phyloP scores from a whole-genome alignment of 495 filamentous ascomycete genomes.

The Trichoderma reesei region DNA sequence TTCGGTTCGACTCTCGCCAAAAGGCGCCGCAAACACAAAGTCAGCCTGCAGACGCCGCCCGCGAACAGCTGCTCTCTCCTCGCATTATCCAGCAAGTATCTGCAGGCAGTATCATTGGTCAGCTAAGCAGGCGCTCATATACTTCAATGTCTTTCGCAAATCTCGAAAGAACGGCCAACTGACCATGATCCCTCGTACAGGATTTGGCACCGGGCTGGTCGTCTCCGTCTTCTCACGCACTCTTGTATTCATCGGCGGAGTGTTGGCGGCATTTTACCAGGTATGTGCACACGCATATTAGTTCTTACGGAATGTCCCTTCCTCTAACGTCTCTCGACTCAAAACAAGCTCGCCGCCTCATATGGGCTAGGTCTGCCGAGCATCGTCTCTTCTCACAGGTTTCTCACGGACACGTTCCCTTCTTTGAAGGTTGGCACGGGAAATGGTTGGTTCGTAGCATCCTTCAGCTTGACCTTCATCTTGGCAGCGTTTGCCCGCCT shows the following conservation, averaged over 20 bases:
- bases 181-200: neutral
- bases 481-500: slow-evolving; percentile 12
- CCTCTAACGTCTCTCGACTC: neutral
- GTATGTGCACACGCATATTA: neutral
- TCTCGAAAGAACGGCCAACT: neutral
- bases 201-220: neutral
- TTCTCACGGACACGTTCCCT: neutral
- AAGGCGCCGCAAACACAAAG: neutral
- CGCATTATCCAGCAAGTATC: neutral
- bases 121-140: neutral
- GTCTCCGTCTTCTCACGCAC: slow-evolving; percentile 8
- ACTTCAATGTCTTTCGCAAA: neutral
- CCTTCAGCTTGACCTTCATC: slow-evolving; percentile 9
- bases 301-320: neutral
- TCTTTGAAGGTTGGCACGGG: no score
- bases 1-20: neutral
- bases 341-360: neutral
- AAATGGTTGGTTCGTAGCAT: slow-evolving; percentile 1
- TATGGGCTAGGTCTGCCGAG: slow-evolving; percentile 1
- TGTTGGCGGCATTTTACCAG: neutral
- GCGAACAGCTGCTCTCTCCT: neutral
- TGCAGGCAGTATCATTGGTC: slow-evolving; percentile 3
- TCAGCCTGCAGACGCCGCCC: neutral
- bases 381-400: neutral
- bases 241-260: slow-evolving; percentile 1